Conservation (phyloP, 345 rosid species). For the Pistacia integerrima region DNA sequence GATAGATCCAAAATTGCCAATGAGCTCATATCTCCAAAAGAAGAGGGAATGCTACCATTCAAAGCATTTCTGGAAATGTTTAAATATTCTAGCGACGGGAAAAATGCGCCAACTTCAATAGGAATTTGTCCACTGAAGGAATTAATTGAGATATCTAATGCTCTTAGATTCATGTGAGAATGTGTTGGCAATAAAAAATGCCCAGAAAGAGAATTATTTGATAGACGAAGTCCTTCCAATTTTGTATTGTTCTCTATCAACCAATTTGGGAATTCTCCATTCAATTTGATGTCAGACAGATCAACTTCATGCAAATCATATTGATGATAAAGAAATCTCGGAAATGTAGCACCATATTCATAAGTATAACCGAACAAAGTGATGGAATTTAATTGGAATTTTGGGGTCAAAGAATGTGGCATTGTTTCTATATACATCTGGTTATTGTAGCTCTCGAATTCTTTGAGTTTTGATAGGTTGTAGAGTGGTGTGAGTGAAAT, state of each 20-base stretch:
- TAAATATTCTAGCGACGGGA: constrained; percentile 2
- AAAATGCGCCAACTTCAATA: background rate
- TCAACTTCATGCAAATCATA: background rate
- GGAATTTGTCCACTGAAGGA: background rate
- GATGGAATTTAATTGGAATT: background rate
- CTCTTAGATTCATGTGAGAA: background rate
- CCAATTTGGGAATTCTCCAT: constrained; percentile 4
- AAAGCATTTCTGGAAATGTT: constrained; percentile 24
- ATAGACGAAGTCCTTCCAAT: background rate
- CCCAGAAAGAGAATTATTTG: constrained; percentile 9
- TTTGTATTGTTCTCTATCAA: background rate
- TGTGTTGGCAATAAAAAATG: constrained; percentile 11
- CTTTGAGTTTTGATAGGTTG: constrained; percentile 12
- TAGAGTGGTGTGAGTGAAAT: constrained; percentile 8
- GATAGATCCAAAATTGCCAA: background rate
- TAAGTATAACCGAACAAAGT: background rate
- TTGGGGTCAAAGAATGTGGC: background rate
- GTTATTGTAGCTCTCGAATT: background rate
- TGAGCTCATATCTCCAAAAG: background rate
- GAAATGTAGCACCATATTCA: background rate
- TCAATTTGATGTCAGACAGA: background rate
- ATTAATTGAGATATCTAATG: constrained; percentile 23
- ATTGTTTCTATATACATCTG: background rate
- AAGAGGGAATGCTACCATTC: background rate
- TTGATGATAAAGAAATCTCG: background rate